Evolutionary conservation across 2,329 filamentous ascomycete species (phyloP).

Genomic region (Sporothrix brunneoviolacea): DNA sequence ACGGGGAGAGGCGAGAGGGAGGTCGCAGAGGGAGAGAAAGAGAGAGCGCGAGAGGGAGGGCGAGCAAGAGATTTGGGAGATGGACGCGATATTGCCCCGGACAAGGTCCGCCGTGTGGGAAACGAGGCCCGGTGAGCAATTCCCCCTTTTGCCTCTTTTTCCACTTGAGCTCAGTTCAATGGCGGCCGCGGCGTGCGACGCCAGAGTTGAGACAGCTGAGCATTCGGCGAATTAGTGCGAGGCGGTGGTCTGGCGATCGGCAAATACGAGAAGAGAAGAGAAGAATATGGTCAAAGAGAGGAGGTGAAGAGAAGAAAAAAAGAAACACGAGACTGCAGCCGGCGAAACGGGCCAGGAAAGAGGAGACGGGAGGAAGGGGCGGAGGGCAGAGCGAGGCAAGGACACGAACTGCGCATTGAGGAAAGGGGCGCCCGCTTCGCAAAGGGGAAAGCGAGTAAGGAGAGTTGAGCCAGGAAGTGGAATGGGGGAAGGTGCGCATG

Average conservation of each 20-base stretch:
- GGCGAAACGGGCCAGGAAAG: not conserved
- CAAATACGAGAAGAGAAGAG: not conserved
- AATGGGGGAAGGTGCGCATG: slow-evolving; percentile 6
- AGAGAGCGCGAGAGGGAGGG: not conserved
- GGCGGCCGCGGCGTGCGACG: slow-evolving; percentile 1
- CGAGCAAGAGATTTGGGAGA: not conserved
- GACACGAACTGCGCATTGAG: not conserved
- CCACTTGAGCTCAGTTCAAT: no score
- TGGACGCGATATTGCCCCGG: not conserved
- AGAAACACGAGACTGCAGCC: not conserved
- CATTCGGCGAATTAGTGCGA: not conserved
- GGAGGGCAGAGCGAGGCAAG: not conserved
- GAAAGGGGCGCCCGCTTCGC: not conserved
- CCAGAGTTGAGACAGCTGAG: slow-evolving; percentile 5
- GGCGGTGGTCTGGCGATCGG: not conserved
- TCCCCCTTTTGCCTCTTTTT: no score
- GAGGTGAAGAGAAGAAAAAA: not conserved
- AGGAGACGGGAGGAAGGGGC: not conserved
- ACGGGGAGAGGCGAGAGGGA: not conserved
- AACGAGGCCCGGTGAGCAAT: no score
- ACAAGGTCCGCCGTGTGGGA: no score
- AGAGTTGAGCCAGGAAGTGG: no score
- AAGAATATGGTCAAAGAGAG: not conserved
- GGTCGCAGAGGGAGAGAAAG: not conserved
- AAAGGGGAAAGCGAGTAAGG: no score